Percentiles rank a stretch among this genome's conserved stretches.
These are phyloP conservation scores for Nothophaeocryptopus gaeumannii DNA, from an alignment of 2,329 filamentous ascomycete genomes.

Conservation along the genomic window DNA sequence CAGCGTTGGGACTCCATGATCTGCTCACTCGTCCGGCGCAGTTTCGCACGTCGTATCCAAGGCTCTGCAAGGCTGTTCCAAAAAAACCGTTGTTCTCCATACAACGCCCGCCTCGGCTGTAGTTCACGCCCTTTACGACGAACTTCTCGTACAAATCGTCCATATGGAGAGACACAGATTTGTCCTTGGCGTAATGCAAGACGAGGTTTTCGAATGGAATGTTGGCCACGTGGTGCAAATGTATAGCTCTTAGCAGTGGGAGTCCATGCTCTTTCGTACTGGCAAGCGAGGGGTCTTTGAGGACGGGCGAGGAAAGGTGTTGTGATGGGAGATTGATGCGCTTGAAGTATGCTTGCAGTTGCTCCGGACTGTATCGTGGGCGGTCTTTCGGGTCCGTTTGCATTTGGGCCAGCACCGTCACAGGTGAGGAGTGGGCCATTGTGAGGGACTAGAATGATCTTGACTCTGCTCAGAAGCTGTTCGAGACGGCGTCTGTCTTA, in stretches of 20 bases:
- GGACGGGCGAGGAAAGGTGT: slow-evolving; percentile 17
- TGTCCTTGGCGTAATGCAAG: slow-evolving; percentile 53
- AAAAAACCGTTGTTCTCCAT: slow-evolving; percentile 60
- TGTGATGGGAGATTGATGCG: slow-evolving; percentile 23
- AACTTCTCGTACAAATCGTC: slow-evolving; percentile 54
- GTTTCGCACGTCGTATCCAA: slow-evolving; percentile 49
- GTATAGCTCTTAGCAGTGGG: slow-evolving; percentile 27
- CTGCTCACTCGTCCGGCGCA: slow-evolving; percentile 42
- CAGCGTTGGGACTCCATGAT: slow-evolving; percentile 21
- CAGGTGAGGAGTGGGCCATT: slow-evolving; percentile 22
- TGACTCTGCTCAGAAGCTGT: too few relatives aligned
- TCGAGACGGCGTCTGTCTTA: too few relatives aligned
- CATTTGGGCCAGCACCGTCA: slow-evolving; percentile 17
- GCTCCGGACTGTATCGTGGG: slow-evolving; percentile 22
- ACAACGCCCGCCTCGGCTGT: slow-evolving; percentile 55
- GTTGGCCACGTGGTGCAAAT: slow-evolving; percentile 42
- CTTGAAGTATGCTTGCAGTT: slow-evolving; percentile 25
- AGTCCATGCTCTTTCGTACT: slow-evolving; percentile 27
- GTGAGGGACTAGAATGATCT: neutral
- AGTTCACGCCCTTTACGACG: slow-evolving; percentile 35
- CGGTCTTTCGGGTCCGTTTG: slow-evolving; percentile 20
- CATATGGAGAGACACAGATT: slow-evolving; percentile 49
- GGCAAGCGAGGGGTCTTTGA: slow-evolving; percentile 19
- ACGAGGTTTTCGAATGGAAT: slow-evolving; percentile 58
- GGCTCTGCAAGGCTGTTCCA: slow-evolving; percentile 48